These are phyloP conservation scores for Chenopodium formosanum DNA, from an alignment of 148 eudicot species.

Conservation along the genomic window DNA sequence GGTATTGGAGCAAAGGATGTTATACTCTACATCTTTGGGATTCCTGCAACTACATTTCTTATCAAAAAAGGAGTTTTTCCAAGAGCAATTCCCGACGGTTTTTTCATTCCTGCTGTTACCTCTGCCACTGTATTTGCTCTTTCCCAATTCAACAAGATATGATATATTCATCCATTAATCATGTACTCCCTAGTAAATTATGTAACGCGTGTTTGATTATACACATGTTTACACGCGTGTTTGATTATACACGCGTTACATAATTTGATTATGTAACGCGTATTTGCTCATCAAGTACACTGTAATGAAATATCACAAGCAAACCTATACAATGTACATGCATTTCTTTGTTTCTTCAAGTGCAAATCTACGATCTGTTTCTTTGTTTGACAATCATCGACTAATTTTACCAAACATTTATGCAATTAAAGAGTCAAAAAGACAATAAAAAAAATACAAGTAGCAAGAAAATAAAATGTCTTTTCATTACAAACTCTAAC, in stretches of 20 bases:
- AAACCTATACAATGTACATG: too few species aligned
- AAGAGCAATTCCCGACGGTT: conserved; percentile 45
- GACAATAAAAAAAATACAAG: neutral
- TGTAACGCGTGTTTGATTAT: neutral
- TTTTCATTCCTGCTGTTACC: conserved; percentile 74
- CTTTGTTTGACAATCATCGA: too few species aligned
- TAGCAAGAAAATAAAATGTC: neutral
- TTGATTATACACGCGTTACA: neutral
- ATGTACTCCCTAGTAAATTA: neutral
- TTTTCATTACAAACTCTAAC: neutral
- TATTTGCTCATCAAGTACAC: neutral
- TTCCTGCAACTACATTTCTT: conserved; percentile 50
- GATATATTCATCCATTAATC: neutral
- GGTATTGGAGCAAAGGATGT: conserved; percentile 75
- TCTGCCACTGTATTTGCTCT: conserved; percentile 76
- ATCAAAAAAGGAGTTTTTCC: conserved; percentile 56
- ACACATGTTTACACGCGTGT: neutral
- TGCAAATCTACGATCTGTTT: too few species aligned
- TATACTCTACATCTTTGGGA: conserved; percentile 69
- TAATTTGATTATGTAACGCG: neutral
- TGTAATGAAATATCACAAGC: neutral
- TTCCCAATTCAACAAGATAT: conserved; percentile 66
- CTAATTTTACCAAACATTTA: neutral
- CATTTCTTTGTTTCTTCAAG: too few species aligned
- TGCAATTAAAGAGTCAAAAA: too few species aligned